Evolutionary conservation across 2,329 filamentous ascomycete species (phyloP).

Genomic region (Ambrosiella cleistominuta): DNA sequence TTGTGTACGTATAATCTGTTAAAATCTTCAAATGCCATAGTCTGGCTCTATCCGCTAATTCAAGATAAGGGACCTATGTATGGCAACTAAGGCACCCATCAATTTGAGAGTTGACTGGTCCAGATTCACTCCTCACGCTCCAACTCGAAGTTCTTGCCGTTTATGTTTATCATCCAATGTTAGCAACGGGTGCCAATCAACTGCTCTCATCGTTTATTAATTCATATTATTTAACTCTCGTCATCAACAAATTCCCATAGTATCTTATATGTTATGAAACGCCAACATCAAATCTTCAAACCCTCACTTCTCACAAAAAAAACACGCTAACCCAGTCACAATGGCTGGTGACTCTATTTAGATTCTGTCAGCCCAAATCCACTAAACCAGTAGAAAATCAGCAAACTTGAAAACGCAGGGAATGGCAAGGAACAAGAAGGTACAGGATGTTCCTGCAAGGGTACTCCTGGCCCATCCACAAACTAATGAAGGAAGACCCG

Average conservation of each 20-base stretch:
- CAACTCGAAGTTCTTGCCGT: too few species aligned
- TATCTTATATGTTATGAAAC: background rate
- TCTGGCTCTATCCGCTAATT: too few species aligned
- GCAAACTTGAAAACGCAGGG: background rate
- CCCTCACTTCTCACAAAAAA: background rate
- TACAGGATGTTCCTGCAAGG: background rate
- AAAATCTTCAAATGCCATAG: too few species aligned
- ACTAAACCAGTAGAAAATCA: background rate
- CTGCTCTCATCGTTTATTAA: too few species aligned
- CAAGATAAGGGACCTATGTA: too few species aligned
- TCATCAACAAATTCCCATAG: background rate
- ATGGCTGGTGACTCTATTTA: background rate
- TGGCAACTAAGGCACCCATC: too few species aligned
- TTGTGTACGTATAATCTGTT: too few species aligned
- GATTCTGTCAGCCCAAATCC: background rate
- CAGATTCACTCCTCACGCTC: too few species aligned
- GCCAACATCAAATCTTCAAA: background rate
- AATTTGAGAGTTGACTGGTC: too few species aligned
- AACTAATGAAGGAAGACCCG: background rate
- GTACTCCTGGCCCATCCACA: background rate
- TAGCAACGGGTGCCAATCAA: too few species aligned
- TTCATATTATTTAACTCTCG: too few species aligned
- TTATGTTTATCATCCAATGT: too few species aligned
- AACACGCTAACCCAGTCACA: background rate
- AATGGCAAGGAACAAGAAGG: background rate